A percentile compares a stretch with the other conserved stretches of the same genome.
Conservation (phyloP, 768 basidiomycete species). For the Cyclocybe aegerita region DNA sequence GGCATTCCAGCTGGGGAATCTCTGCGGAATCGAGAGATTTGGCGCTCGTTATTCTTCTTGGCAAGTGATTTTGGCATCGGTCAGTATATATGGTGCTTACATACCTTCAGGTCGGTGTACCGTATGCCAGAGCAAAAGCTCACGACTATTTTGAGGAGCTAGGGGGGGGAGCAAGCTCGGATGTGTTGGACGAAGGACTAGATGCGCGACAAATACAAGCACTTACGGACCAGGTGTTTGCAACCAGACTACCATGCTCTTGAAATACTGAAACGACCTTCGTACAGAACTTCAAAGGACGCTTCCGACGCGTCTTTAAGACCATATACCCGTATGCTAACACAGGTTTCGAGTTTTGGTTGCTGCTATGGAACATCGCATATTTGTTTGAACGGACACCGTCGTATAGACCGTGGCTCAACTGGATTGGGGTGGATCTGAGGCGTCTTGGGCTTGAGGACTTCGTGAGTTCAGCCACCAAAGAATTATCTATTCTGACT, state of each 20-base stretch:
- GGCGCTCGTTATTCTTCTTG: conserved; percentile 76
- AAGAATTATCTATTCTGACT: neutral
- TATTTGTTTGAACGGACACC: conserved; percentile 89
- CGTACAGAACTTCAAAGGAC: conserved; percentile 50
- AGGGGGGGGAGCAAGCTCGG: conserved; percentile 77
- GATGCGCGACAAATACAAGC: conserved; percentile 43
- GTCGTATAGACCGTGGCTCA: conserved; percentile 90
- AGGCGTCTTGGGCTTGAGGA: conserved; percentile 79
- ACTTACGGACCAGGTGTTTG: conserved; percentile 52
- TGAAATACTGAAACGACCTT: neutral
- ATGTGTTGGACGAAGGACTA: conserved; percentile 57
- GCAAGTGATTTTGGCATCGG: conserved; percentile 42
- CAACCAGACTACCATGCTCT: neutral
- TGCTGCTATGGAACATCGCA: conserved; percentile 80
- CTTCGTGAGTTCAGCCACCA: conserved; percentile 48
- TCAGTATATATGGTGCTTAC: neutral
- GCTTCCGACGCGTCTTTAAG: conserved; percentile 66
- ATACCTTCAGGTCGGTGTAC: conserved; percentile 70
- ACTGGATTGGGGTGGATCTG: conserved; percentile 81
- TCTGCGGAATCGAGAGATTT: conserved; percentile 65
- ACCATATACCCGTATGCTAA: conserved; percentile 81
- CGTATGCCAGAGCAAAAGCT: conserved; percentile 86
- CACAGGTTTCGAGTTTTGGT: conserved; percentile 73
- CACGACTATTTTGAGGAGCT: conserved; percentile 90
- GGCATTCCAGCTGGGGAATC: conserved; percentile 64